A percentile compares a stretch with the other conserved stretches of the same genome.
Evolutionary conservation across 805 yeast species (phyloP).

Genomic region (Starmerella etchellsii): DNA sequence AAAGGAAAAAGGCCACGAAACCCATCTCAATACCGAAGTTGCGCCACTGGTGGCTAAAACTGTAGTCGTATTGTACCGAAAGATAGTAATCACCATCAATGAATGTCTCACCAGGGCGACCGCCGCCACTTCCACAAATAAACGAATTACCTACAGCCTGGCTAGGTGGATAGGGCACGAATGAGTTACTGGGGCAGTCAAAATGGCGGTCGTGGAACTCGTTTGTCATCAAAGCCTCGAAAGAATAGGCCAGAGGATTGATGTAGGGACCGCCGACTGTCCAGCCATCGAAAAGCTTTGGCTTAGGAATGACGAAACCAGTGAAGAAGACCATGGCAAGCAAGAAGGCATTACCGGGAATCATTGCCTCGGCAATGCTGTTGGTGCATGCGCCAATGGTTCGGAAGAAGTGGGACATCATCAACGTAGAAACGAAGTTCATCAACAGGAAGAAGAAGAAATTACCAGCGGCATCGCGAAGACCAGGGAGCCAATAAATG

Average conservation of each 20-base stretch:
- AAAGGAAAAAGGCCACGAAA: constrained; percentile 33
- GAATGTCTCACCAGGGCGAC: constrained; percentile 38
- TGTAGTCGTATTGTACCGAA: constrained; percentile 36
- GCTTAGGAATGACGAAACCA: constrained; percentile 49
- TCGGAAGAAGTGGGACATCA: constrained; percentile 42
- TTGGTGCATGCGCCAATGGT: constrained; percentile 40
- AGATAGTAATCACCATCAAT: constrained; percentile 55
- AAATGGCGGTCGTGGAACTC: constrained; percentile 50
- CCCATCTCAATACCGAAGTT: constrained; percentile 57
- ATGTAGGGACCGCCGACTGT: constrained; percentile 51
- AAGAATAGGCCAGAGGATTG: constrained; percentile 45
- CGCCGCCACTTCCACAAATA: constrained; percentile 52
- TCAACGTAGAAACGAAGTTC: constrained; percentile 32
- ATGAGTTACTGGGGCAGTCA: constrained; percentile 34
- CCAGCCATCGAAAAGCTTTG: constrained; percentile 52
- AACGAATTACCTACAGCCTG: constrained; percentile 40
- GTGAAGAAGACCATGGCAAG: constrained; percentile 44
- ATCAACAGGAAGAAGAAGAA: constrained; percentile 42
- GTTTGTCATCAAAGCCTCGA: constrained; percentile 51
- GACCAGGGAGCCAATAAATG: constrained; percentile 44
- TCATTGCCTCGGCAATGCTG: constrained; percentile 42
- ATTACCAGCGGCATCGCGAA: constrained; percentile 38
- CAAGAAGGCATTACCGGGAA: constrained; percentile 44
- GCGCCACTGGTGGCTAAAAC: constrained; percentile 59
- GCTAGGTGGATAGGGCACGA: constrained; percentile 36